Evolutionary conservation across 768 basidiomycete species (phyloP).

Genomic region (Infundibulicybe gibba): DNA sequence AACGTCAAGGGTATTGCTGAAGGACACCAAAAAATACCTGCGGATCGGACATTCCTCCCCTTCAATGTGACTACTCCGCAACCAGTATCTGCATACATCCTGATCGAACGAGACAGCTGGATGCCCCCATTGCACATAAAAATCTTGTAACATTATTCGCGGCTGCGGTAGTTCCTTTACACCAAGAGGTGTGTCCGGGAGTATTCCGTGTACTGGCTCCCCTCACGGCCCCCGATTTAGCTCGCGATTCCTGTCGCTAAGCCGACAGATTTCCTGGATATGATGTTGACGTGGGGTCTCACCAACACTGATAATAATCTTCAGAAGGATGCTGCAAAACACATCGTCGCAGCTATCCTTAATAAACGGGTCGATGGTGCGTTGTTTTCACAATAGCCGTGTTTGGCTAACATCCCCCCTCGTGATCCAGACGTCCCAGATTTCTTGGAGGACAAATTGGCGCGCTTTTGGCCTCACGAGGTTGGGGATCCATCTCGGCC

Average conservation of each 20-base stretch:
- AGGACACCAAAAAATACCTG: conserved; percentile 50
- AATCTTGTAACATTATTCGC: conserved; percentile 67
- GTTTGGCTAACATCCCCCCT: background rate
- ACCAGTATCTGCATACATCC: conserved; percentile 3
- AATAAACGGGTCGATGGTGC: conserved; percentile 77
- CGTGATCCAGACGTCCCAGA: conserved; percentile 35
- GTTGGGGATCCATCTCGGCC: conserved; percentile 32
- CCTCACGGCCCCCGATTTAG: conserved; percentile 27
- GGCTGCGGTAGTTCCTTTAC: conserved; percentile 59
- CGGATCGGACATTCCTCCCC: conserved; percentile 37
- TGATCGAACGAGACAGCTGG: conserved; percentile 25
- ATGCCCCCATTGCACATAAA: conserved; percentile 45
- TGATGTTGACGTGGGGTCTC: conserved; percentile 60
- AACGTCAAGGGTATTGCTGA: conserved; percentile 47
- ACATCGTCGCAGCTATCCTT: conserved; percentile 61
- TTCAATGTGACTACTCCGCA: conserved; percentile 37
- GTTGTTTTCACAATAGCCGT: conserved; percentile 8
- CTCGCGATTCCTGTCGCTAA: conserved; percentile 46
- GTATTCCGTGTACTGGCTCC: background rate
- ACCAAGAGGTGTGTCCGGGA: conserved; percentile 53
- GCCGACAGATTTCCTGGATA: conserved; percentile 46
- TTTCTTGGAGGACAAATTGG: conserved; percentile 41
- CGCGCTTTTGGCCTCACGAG: conserved; percentile 44
- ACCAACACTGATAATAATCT: conserved; percentile 37
- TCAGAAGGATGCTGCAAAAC: conserved; percentile 54